phyloP scores from a whole-genome alignment of 208 protist genomes.

The Vickermania spadyakhi region DNA sequence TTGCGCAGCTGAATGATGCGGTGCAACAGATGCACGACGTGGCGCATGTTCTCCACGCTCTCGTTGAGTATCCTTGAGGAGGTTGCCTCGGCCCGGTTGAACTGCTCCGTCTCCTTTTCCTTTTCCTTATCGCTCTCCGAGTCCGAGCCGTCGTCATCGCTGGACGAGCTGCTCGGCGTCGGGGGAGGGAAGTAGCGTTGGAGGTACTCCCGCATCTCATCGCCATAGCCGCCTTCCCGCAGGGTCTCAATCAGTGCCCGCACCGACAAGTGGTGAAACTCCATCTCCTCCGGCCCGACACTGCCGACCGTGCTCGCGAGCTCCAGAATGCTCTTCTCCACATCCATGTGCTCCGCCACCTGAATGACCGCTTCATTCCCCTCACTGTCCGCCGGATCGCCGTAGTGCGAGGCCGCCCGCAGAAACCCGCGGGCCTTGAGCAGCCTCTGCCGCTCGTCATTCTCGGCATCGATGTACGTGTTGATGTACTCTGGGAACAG shows the following conservation, averaged over 20 bases:
- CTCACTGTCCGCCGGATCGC: conserved; percentile 49
- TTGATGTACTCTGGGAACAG: not conserved
- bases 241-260: conserved; percentile 72
- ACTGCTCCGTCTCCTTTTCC: not conserved
- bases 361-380: conserved; percentile 54
- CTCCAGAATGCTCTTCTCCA: conserved; percentile 56
- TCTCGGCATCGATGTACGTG: conserved; percentile 2
- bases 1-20: conserved; percentile 55
- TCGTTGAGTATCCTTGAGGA: conserved; percentile 24
- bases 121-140: not conserved
- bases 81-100: conserved; percentile 10
- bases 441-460: conserved; percentile 27
- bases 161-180: not conserved
- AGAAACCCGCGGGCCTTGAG: conserved; percentile 31
- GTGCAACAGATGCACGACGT: conserved; percentile 31
- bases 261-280: conserved; percentile 44
- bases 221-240: conserved; percentile 43
- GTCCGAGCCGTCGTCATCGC: not conserved
- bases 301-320: conserved; percentile 37
- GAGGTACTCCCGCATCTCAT: conserved; percentile 17
- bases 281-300: conserved; percentile 36
- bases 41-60: conserved; percentile 24
- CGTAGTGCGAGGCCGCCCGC: conserved; percentile 37
- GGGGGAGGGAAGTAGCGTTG: conserved; percentile 15
- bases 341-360: conserved; percentile 57